Conservation (phyloP, 257 asterid genomes). For the Ocimum tenuiflorum region DNA sequence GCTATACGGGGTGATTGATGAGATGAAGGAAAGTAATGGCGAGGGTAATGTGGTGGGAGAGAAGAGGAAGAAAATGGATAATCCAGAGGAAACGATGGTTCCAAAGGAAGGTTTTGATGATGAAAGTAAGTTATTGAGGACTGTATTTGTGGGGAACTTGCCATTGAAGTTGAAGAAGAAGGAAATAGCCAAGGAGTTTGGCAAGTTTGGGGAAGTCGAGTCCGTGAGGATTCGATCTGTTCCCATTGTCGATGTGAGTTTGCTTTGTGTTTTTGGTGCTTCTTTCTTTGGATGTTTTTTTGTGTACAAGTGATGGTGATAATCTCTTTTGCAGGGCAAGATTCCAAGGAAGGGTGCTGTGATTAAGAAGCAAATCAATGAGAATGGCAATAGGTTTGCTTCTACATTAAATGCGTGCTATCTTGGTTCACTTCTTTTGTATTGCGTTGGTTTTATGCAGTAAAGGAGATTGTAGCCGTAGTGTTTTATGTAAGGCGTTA, state of each 20-base stretch:
- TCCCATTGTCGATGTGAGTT: constrained; percentile 77
- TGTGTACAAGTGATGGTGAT: background rate
- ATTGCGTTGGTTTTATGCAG: background rate
- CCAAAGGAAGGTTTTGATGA: constrained; percentile 86
- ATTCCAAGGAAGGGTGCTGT: constrained; percentile 85
- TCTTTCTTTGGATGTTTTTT: background rate
- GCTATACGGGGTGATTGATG: constrained; percentile 40
- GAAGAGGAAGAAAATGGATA: constrained; percentile 86
- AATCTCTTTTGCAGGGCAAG: constrained; percentile 48
- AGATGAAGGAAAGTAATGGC: constrained; percentile 22
- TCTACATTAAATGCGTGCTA: background rate
- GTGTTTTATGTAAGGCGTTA: background rate
- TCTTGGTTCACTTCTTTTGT: background rate
- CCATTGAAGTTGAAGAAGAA: constrained; percentile 80
- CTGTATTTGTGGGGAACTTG: constrained; percentile 88
- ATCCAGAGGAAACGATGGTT: constrained; percentile 66
- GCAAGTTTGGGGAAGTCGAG: constrained; percentile 78
- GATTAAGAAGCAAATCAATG: constrained; percentile 64
- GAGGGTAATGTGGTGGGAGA: constrained; percentile 55
- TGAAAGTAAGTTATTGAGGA: constrained; percentile 74
- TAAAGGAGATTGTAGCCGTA: background rate
- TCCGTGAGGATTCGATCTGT: constrained; percentile 86
- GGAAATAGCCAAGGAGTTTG: constrained; percentile 60
- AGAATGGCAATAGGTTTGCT: constrained; percentile 63
- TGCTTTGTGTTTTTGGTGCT: background rate